Conservation (phyloP, 169 alveolate genomes). For the Cryptosporidium viatorum region DNA sequence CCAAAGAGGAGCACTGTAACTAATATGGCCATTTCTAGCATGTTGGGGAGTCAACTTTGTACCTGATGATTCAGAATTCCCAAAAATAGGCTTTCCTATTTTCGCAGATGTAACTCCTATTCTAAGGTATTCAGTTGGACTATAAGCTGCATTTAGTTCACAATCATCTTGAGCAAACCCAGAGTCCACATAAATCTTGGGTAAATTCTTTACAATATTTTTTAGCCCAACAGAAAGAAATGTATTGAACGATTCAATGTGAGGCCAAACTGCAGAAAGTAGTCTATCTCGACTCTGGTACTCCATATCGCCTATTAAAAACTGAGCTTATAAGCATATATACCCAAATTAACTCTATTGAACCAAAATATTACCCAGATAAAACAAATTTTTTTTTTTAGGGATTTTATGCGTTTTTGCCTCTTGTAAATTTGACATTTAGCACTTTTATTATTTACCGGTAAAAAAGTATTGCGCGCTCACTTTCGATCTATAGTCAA, state of each 20-base stretch:
- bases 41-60: slow-evolving; percentile 89
- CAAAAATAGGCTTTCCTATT: slow-evolving; percentile 69
- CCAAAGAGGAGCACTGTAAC: slow-evolving; percentile 92
- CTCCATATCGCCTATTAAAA: slow-evolving; percentile 40
- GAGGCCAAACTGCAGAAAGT: slow-evolving; percentile 74
- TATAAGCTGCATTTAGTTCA: slow-evolving; percentile 56
- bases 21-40: slow-evolving; percentile 90
- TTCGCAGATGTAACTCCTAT: slow-evolving; percentile 58
- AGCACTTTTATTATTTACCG: neutral
- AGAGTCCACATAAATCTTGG: slow-evolving; percentile 54
- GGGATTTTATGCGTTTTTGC: neutral
- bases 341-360: neutral
- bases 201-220: slow-evolving; percentile 62
- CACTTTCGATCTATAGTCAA: neutral
- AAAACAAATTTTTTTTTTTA: neutral
- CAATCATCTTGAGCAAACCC: slow-evolving; percentile 67
- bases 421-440: slow-evolving; percentile 26
- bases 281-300: slow-evolving; percentile 65
- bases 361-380: neutral
- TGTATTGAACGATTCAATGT: slow-evolving; percentile 64
- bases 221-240: slow-evolving; percentile 41
- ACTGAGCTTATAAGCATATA: slow-evolving; percentile 9
- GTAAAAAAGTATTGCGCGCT: slow-evolving; percentile 7
- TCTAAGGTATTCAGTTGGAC: slow-evolving; percentile 48
- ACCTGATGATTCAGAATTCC: slow-evolving; percentile 75